Evolutionary conservation across 1,284 basidiomycete genomes (phyloP).

Genomic region (Wolfiporia cocos): DNA sequence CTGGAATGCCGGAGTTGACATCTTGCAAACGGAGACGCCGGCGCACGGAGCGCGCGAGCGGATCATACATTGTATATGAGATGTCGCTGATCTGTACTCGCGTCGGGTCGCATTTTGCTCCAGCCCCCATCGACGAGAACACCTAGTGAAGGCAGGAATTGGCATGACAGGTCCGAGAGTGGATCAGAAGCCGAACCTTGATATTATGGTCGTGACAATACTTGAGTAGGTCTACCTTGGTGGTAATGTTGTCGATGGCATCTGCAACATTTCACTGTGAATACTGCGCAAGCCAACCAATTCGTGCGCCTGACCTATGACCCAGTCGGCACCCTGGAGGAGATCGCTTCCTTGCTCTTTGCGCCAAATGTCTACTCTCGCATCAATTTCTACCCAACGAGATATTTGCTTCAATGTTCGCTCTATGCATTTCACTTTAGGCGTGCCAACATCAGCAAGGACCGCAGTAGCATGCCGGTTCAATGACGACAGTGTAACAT

Average conservation of each 20-base stretch:
- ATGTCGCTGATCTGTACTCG: conserved; percentile 95
- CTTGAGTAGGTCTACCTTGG: conserved; percentile 86
- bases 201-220: conserved; percentile 75
- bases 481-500: conserved; percentile 87
- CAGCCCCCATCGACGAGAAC: conserved; percentile 96
- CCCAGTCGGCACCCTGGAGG: conserved; percentile 84
- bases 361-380: conserved; percentile 79
- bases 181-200: conserved; percentile 42
- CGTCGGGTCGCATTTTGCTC: conserved; percentile 95
- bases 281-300: not conserved
- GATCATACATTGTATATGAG: conserved; percentile 90
- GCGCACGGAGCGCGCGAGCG: conserved; percentile 88
- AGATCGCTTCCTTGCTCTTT: conserved; percentile 69
- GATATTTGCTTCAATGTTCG: conserved; percentile 68
- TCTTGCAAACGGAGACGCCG: conserved; percentile 70
- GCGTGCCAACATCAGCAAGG: conserved; percentile 87
- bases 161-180: not conserved
- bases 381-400: conserved; percentile 72
- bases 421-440: conserved; percentile 87
- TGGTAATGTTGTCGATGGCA: conserved; percentile 95
- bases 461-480: conserved; percentile 95
- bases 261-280: conserved; percentile 36
- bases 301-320: conserved; percentile 47
- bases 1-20: conserved; percentile 74
- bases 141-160: conserved; percentile 39